These are phyloP conservation scores for Trichoderma sp. DNA, from an alignment of 2,329 filamentous ascomycete genomes.

Conservation along the genomic window DNA sequence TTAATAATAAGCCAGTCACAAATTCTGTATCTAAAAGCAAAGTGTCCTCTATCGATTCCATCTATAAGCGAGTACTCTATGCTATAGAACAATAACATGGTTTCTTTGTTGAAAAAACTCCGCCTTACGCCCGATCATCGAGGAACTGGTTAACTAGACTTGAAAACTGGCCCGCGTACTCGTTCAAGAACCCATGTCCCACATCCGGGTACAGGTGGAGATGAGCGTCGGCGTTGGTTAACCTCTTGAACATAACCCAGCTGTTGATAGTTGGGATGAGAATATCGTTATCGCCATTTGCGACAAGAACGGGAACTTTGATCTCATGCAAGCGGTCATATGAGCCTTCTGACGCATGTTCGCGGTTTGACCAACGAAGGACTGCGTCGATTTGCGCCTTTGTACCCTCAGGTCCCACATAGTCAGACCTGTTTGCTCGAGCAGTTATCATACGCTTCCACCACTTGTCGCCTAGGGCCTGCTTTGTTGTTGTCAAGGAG, in stretches of 20 bases:
- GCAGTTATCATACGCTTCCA: conserved; percentile 12
- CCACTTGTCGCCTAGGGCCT: not conserved
- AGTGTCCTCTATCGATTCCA: too few species aligned
- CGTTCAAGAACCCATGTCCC: conserved; percentile 16
- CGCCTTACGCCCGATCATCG: not conserved
- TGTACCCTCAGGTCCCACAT: not conserved
- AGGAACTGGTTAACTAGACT: conserved; percentile 4
- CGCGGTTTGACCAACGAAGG: not conserved
- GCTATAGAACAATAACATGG: too few species aligned
- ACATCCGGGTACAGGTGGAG: conserved; percentile 17
- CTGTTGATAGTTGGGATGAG: conserved; percentile 15
- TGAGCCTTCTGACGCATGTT: not conserved
- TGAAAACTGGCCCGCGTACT: conserved; percentile 5
- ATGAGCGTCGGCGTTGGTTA: conserved; percentile 9
- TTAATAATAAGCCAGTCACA: too few species aligned
- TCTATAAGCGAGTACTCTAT: too few species aligned
- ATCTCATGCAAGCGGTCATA: conserved; percentile 5
- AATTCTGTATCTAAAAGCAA: too few species aligned
- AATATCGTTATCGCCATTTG: conserved; percentile 18
- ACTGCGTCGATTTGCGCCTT: not conserved
- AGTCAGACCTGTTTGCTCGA: conserved; percentile 2
- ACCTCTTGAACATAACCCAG: conserved; percentile 16
- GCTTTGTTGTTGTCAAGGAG: conserved; percentile 2
- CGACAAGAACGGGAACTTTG: conserved; percentile 4
- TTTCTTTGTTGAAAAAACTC: not conserved